Evolutionary conservation across 73 alveolate genomes (phyloP).

Genomic region (Urostyla sp.): DNA sequence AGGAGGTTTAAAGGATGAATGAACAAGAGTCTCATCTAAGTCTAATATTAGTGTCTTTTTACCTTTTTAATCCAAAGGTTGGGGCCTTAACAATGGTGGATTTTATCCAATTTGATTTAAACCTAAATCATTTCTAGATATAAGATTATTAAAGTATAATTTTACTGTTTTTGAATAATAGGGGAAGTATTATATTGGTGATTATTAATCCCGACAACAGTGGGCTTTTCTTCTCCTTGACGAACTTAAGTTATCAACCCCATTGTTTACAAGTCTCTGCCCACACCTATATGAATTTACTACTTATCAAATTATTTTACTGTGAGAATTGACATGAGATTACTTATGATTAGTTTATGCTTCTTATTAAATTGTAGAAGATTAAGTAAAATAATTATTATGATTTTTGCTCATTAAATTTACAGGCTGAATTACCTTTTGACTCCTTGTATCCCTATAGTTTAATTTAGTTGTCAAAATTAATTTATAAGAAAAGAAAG

Average conservation of each 20-base stretch:
- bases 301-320: neutral
- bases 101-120: neutral
- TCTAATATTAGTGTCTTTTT: constrained; percentile 78
- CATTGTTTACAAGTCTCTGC: constrained; percentile 50
- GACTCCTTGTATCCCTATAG: too few species aligned
- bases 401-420: too few species aligned
- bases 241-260: constrained; percentile 32
- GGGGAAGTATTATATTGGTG: neutral
- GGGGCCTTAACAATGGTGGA: constrained; percentile 26
- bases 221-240: constrained; percentile 41
- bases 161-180: neutral
- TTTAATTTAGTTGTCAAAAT: too few species aligned
- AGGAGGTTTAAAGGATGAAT: constrained; percentile 62
- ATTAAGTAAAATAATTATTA: too few species aligned
- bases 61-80: constrained; percentile 20
- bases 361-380: too few species aligned
- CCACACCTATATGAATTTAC: constrained; percentile 30
- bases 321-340: constrained; percentile 25
- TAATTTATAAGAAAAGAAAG: too few species aligned
- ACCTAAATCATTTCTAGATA: neutral
- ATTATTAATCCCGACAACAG: constrained; percentile 27
- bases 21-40: constrained; percentile 89
- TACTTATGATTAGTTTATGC: neutral
- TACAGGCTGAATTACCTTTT: too few species aligned
- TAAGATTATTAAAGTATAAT: neutral